Conservation (phyloP, 225 moss, liverwort and hornwort genomes). For the Thuidium tamariscinum region DNA sequence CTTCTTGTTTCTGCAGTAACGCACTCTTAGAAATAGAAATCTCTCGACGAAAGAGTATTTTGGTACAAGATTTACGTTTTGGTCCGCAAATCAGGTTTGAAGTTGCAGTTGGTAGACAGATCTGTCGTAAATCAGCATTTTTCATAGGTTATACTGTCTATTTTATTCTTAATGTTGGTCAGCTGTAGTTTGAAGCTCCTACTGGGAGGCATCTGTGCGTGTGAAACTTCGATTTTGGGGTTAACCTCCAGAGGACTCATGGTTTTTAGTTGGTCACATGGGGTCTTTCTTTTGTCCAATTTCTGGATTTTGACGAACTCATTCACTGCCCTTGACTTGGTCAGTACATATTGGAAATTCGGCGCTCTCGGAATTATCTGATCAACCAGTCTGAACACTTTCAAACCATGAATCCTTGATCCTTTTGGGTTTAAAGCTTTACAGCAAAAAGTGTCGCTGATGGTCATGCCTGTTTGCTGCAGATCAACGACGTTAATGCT, state of each 20-base stretch:
- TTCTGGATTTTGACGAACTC: background rate
- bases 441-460: background rate
- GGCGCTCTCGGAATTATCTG: background rate
- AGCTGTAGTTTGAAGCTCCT: background rate
- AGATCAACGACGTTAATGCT: slow-evolving; percentile 14
- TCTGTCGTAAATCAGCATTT: background rate
- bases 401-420: background rate
- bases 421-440: background rate
- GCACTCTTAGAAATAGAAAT: background rate
- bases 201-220: background rate
- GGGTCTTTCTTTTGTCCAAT: background rate
- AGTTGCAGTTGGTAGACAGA: background rate
- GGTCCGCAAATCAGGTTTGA: background rate
- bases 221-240: background rate
- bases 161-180: background rate
- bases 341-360: background rate
- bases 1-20: background rate
- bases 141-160: background rate
- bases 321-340: background rate
- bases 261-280: background rate
- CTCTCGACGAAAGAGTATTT: background rate
- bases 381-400: background rate
- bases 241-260: background rate
- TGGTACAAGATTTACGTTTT: background rate
- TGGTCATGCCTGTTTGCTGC: background rate